Base-by-base conservation (phyloP, 1,284 basidiomycete species). In the Athelia psychrophila region DNA sequence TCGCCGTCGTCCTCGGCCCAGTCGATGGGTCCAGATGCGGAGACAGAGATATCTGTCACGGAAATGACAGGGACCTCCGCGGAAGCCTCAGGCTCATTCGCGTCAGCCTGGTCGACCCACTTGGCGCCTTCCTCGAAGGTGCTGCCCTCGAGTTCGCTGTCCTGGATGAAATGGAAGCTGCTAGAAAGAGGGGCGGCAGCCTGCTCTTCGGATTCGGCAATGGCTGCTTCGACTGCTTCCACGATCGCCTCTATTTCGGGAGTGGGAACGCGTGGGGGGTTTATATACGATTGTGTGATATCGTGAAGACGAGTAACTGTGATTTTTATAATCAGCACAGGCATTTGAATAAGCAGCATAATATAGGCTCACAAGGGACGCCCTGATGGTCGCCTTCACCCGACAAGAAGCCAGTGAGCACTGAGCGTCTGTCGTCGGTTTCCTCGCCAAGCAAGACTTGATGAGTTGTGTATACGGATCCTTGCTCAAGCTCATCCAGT, bases 121-220 rank as follows among this genome's bases (percentile, higher is more conserved):
- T 83, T 79, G 6, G 70, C 68, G 24, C 61, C 71, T 27, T 77
- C 70, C 54, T 82, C 80, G 42, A 78, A 76, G 12, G 72, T 57
- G 23, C 74, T 50, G 2, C 72, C 60, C 54, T 84, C 89, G 25
- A 91, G 73, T 59, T 91, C 88, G 61, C 88, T 90, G 51, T 78
- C 85, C 66, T 88, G 82, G 71, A 91, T 85, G 66, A 91, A 91
- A 59, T 79, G 81, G 74, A 90, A 84, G 66, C 79, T 79, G 49
- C 75, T 75, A 0, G 83, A 73, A 18, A 67, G 62, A 30, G 70
- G 58, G 27, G 70, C 52, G 33, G 69, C 77, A 19, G 60, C 60
- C 13, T 74, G 66, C 13, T 62, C 61, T 36, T 72, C 70, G 18
- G 68, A 54, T 33, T 70, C 71, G 1, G 54, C 50, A 25, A 59